Percentiles rank a stretch among this genome's conserved stretches.
These are phyloP conservation scores for Guyanaporus albipodus DNA, from an alignment of 768 basidiomycete genomes.

Conservation along the genomic window DNA sequence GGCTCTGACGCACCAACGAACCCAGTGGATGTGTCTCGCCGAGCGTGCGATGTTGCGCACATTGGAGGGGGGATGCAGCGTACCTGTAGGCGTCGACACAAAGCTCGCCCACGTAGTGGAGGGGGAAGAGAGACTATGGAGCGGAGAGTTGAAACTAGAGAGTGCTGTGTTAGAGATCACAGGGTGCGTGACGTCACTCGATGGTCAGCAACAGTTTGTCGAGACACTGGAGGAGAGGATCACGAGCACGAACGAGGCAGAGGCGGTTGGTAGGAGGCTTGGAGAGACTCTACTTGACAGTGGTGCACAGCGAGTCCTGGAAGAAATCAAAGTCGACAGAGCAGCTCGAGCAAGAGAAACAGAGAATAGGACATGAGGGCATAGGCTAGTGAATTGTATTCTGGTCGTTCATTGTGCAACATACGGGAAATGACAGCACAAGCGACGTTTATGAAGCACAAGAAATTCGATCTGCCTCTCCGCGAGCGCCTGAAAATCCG, in stretches of 20 bases:
- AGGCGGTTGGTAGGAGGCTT: slow-evolving; percentile 61
- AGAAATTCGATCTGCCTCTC: slow-evolving; percentile 50
- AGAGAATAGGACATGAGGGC: slow-evolving; percentile 23
- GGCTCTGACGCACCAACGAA: slow-evolving; percentile 69
- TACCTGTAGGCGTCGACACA: slow-evolving; percentile 84
- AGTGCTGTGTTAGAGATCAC: slow-evolving; percentile 55
- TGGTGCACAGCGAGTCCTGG: slow-evolving; percentile 78
- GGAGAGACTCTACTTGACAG: slow-evolving; percentile 59
- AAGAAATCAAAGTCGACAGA: slow-evolving; percentile 75
- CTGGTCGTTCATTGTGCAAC: slow-evolving; percentile 23
- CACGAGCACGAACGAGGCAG: slow-evolving; percentile 52
- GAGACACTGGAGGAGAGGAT: slow-evolving; percentile 55
- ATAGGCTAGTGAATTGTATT: slow-evolving; percentile 21
- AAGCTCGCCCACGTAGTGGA: slow-evolving; percentile 35
- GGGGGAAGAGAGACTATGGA: slow-evolving; percentile 30
- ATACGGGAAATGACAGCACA: slow-evolving; percentile 12
- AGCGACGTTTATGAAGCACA: slow-evolving; percentile 20
- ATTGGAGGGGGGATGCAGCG: slow-evolving; percentile 95
- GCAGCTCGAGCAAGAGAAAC: slow-evolving; percentile 44
- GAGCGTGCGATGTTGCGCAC: slow-evolving; percentile 87
- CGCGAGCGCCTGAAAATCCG: slow-evolving; percentile 64
- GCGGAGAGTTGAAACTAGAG: slow-evolving; percentile 28
- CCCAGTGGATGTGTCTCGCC: slow-evolving; percentile 71
- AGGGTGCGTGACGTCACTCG: slow-evolving; percentile 81
- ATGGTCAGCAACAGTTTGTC: slow-evolving; percentile 70